These are phyloP conservation scores for Chalciporus piperatus DNA, from an alignment of 768 basidiomycete genomes.

Conservation along the genomic window DNA sequence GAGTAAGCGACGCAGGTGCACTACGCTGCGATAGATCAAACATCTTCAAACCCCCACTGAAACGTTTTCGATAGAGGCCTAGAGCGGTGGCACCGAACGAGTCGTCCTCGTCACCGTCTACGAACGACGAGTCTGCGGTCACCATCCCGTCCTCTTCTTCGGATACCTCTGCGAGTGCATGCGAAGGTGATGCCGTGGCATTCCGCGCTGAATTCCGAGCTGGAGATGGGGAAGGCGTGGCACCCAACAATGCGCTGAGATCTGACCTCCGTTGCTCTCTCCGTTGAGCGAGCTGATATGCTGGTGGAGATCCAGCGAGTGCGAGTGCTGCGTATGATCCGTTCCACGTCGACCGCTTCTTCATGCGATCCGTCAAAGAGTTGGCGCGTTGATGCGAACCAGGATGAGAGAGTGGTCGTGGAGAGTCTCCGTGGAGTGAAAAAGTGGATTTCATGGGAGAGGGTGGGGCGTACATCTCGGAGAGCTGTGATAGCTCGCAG, in stretches of 20 bases:
- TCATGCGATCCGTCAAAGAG: conserved; percentile 23
- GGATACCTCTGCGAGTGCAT: conserved; percentile 34
- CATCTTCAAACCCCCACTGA: conserved; percentile 46
- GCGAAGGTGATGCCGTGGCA: conserved; percentile 38
- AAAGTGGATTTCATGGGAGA: conserved; percentile 44
- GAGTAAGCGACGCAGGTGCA: conserved; percentile 13
- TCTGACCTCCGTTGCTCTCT: conserved; percentile 56
- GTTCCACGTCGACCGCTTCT: conserved; percentile 75
- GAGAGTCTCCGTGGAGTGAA: conserved; percentile 22
- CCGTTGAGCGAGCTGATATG: conserved; percentile 40
- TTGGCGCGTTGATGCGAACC: conserved; percentile 21
- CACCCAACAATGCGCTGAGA: conserved; percentile 45
- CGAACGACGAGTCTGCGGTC: conserved; percentile 18
- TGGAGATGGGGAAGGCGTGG: conserved; percentile 20
- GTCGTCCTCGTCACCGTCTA: conserved; percentile 25
- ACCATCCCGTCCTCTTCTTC: conserved; percentile 37
- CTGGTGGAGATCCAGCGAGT: conserved; percentile 42
- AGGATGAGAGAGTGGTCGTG: conserved; percentile 47
- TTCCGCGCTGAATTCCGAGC: conserved; percentile 36
- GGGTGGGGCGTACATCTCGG: conserved; percentile 87
- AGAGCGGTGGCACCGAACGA: conserved; percentile 65
- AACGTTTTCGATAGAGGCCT: conserved; percentile 54
- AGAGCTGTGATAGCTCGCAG: conserved; percentile 67
- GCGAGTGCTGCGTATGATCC: conserved; percentile 59
- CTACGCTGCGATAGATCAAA: conserved; percentile 37